Evolutionary conservation across 2,329 filamentous ascomycete species (phyloP), one percentile per base, ranked within the genome.

Genomic region (Trichoderma oligosporum): DNA sequence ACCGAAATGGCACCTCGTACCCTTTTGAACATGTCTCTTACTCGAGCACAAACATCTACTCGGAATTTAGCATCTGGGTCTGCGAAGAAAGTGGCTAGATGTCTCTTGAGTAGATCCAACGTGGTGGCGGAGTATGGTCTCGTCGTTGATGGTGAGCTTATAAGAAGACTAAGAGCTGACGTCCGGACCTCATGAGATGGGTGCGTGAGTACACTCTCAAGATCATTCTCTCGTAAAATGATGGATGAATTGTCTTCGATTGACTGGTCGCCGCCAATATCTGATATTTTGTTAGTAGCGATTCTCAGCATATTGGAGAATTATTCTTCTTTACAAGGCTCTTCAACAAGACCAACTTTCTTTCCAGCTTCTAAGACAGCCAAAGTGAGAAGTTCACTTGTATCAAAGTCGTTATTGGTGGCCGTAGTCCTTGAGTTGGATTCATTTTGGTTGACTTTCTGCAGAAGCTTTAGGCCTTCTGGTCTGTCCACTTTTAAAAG

Each of bases 31-130:
- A 97, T 83, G 64, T 86, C 85, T 60, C 89, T 86, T 2, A 87
- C 84, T 61, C 89, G 82, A 22, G 85, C 84, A 24, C 93, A 78
- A 1, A 95, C 79, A 63, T 96, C 90, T 58, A 92, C 87, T 57
- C 94, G 84, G 62, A 92, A 88, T 65, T 93, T 91, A 5, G 93
- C 86, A 68, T 97, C 91, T 0, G 89, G 85, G 61, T 97, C 92
- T 3, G 90, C 84, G 67, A 95, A 87, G 61, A 93, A 84, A 14
- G 86, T 81, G 1, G 82, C 79, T 3, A 97, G 73, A 58, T 89
- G 84, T 31, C 75, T 77, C 53, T 79, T 79, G 2, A 97, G 74
- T 11, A 87, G 78, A 3, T 73, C 70, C 2, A 97, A 76, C 0
- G 86, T 80, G 8, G 75, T 78, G 0, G 73, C 65, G 0, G 86